phyloP scores from a whole-genome alignment of 208 protist genomes.

The Acanthamoeba royreba region DNA sequence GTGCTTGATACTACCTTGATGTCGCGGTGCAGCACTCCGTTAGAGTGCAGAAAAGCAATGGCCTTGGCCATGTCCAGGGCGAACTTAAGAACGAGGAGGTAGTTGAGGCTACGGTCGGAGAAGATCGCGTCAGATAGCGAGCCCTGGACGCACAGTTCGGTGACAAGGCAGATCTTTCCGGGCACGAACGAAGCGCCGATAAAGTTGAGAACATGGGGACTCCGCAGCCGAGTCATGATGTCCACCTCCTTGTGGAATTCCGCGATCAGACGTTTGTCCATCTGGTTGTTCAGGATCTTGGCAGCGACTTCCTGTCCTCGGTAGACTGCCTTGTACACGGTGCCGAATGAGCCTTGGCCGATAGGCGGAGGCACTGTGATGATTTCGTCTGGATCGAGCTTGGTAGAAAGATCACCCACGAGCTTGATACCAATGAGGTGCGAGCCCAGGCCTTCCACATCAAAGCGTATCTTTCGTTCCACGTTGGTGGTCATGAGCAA shows the following conservation, averaged over 20 bases:
- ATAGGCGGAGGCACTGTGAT: neutral
- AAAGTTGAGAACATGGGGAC: conserved; percentile 30
- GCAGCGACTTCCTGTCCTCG: neutral
- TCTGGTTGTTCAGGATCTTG: conserved; percentile 13
- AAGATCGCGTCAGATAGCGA: neutral
- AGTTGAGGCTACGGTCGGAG: neutral
- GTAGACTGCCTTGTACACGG: conserved; percentile 22
- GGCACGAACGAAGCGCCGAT: conserved; percentile 1
- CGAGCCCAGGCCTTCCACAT: neutral
- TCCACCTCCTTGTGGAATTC: conserved; percentile 40
- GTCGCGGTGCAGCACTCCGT: conserved; percentile 11
- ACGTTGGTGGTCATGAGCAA: neutral
- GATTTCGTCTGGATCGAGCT: conserved; percentile 40
- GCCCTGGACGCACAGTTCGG: neutral
- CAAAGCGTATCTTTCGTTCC: neutral
- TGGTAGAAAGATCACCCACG: neutral
- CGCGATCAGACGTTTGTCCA: neutral
- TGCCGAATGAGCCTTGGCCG: neutral
- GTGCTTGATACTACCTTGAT: no score
- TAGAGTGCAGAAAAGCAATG: neutral
- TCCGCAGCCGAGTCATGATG: neutral
- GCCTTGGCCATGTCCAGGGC: conserved; percentile 17
- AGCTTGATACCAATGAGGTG: neutral
- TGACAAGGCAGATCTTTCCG: neutral
- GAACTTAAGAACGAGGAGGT: conserved; percentile 9